phyloP scores from a whole-genome alignment of 257 asterid genomes.

The Thymus mandschuricus region DNA sequence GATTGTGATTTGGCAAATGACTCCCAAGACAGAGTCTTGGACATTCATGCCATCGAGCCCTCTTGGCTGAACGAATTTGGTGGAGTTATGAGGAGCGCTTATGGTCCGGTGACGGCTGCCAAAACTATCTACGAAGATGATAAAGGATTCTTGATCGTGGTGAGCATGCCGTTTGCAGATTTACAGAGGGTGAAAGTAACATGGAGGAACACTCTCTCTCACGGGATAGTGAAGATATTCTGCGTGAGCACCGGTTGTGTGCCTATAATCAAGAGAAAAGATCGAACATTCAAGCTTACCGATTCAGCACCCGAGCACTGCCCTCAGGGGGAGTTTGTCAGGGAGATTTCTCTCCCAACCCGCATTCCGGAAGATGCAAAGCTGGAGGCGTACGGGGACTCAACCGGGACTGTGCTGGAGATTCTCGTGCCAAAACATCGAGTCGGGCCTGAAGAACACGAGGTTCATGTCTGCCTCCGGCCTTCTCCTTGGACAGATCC shows the following conservation, averaged over 20 bases:
- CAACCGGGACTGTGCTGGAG: constrained; percentile 38
- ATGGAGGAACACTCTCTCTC: constrained; percentile 41
- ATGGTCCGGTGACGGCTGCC: constrained; percentile 39
- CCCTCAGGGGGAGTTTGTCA: constrained; percentile 36
- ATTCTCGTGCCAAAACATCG: constrained; percentile 36
- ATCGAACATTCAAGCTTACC: constrained; percentile 33
- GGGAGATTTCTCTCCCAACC: constrained; percentile 38
- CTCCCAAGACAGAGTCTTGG: constrained; percentile 32
- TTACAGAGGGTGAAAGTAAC: constrained; percentile 35
- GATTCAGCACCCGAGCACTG: constrained; percentile 37
- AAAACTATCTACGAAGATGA: constrained; percentile 36
- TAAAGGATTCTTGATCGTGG: constrained; percentile 33
- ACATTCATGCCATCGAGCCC: constrained; percentile 37
- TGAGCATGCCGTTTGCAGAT: constrained; percentile 39
- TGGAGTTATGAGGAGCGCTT: constrained; percentile 37
- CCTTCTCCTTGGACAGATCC: constrained; percentile 39
- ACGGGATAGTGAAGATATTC: constrained; percentile 33
- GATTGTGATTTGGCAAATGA: constrained; percentile 36
- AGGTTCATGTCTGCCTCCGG: constrained; percentile 38
- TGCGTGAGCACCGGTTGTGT: constrained; percentile 40
- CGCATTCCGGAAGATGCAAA: constrained; percentile 39
- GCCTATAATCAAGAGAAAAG: constrained; percentile 36
- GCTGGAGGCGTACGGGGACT: constrained; percentile 35
- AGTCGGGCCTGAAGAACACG: constrained; percentile 35
- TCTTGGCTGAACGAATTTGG: constrained; percentile 29